A percentile compares a stretch with the other conserved stretches of the same genome.
These are phyloP conservation scores for Coemansia aciculifera DNA, from an alignment of 192 early-diverging fungal species.

Conservation along the genomic window DNA sequence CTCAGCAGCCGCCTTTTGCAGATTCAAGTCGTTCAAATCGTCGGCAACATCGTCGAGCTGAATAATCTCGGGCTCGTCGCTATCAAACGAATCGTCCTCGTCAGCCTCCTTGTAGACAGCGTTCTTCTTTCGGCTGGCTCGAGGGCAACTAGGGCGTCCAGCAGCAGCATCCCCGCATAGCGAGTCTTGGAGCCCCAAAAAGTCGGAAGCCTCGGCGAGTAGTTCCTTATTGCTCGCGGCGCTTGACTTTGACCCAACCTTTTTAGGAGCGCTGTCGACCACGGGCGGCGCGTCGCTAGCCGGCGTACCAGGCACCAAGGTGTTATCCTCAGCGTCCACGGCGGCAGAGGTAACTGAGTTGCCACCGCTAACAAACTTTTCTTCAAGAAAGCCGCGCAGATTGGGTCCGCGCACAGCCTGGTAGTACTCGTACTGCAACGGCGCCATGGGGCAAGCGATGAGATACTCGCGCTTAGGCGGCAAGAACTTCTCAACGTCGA, in stretches of 20 bases:
- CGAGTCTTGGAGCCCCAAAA: slow-evolving; percentile 12
- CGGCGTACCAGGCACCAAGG: slow-evolving; percentile 31
- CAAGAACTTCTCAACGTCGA: slow-evolving; percentile 81
- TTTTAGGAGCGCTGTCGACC: not conserved
- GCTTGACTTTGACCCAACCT: not conserved
- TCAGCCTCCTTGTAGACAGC: slow-evolving; percentile 14
- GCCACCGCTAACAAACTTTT: not conserved
- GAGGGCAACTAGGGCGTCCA: not conserved
- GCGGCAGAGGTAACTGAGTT: not conserved
- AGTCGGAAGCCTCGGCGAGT: slow-evolving; percentile 16
- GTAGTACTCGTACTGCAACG: slow-evolving; percentile 70
- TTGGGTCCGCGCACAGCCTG: slow-evolving; percentile 64
- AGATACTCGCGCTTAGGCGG: slow-evolving; percentile 92
- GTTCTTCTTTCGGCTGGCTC: slow-evolving; percentile 41
- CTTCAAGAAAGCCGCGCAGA: slow-evolving; percentile 62
- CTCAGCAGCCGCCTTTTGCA: slow-evolving; percentile 2
- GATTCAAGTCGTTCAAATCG: slow-evolving; percentile 60
- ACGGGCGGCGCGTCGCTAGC: slow-evolving; percentile 7
- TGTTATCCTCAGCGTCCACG: slow-evolving; percentile 8
- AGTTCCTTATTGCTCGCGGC: not conserved
- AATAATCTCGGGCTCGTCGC: slow-evolving; percentile 5
- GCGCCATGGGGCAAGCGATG: slow-evolving; percentile 73
- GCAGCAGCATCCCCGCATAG: not conserved
- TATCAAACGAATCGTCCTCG: slow-evolving; percentile 21
- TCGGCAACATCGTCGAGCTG: slow-evolving; percentile 35